phyloP scores from a whole-genome alignment of 148 eudicot species.

The Silene conica region DNA sequence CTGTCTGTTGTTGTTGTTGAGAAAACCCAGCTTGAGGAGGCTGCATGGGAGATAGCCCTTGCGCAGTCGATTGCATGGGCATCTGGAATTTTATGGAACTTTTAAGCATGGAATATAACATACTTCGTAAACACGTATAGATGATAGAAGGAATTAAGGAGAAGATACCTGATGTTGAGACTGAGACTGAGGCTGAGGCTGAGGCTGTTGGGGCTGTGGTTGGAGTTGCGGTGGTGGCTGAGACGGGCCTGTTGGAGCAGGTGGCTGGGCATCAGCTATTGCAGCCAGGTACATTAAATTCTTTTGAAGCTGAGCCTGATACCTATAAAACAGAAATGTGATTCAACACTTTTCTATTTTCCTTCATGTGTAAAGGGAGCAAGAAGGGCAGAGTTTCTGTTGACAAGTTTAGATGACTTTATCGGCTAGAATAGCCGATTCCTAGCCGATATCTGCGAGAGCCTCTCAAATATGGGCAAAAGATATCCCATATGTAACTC shows the following conservation, averaged over 20 bases:
- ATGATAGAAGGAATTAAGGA: not conserved
- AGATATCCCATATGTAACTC: not conserved
- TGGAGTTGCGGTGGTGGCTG: constrained; percentile 35
- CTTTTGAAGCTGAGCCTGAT: constrained; percentile 73
- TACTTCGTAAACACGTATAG: not conserved
- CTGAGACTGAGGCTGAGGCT: constrained; percentile 13
- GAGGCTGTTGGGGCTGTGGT: constrained; percentile 41
- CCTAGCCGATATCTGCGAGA: no score
- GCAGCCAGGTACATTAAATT: constrained; percentile 80
- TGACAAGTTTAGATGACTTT: no score
- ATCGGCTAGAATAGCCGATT: no score
- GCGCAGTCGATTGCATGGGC: constrained; percentile 42
- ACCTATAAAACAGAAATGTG: constrained; percentile 32
- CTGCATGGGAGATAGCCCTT: constrained; percentile 39
- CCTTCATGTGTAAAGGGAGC: no score
- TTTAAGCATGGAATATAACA: constrained; percentile 3
- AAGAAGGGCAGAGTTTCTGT: no score
- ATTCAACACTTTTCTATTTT: no score
- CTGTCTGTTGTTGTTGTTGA: constrained; percentile 21
- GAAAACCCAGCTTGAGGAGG: constrained; percentile 41
- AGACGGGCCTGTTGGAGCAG: constrained; percentile 36
- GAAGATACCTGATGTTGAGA: constrained; percentile 34
- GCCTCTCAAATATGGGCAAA: constrained; percentile 13
- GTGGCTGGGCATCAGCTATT: constrained; percentile 86
- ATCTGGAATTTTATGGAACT: constrained; percentile 28